Base-by-base conservation (phyloP, 139 green algal genomes). In the Trebouxia sp. region DNA sequence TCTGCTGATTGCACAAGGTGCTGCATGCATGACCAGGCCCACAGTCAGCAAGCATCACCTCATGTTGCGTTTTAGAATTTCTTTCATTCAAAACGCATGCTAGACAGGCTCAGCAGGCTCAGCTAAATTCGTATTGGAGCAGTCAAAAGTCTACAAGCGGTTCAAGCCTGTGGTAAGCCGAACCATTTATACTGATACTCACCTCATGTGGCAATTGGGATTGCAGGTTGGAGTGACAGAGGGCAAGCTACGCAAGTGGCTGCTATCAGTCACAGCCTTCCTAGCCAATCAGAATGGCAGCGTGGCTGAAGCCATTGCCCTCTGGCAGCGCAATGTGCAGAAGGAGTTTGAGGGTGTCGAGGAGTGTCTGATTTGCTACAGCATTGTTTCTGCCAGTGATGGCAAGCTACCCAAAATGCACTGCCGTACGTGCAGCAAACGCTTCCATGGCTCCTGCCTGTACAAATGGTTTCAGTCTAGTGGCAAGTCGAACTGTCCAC, bases 341-440 rank as follows among this genome's bases (percentile, higher is more conserved):
- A 87, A 85, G 42, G 87, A 94, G 79, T 96, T 97, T 76, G 86
- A 92, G 66, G 82, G 82, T 12, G 76, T 97, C 62, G 94, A 99
- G 87, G 91, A 96, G 55, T 99, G 96, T 88, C 89, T 98, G 10
- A 99, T 99, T 84, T 99, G 96, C 88, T 99, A 98, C 90, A 85
- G 72, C 32, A 91, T 99, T 30, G 84, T 99, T 24, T 89, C 94
- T 72, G 80, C 91, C n/a, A 88, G 88, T n/a, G 92, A 92, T 80
- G 87, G 87, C 12, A 86, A 95, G 80, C 90, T 98, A 83, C 95
- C 96, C 7, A 85, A 85, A 35, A 87, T 99, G 65, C 48, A 67
- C n/a, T 99, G 96, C 93, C 84, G 87, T 35, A 98, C 95, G 4
- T 99, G 96, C 89, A 70, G 69, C 9, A 92, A 98, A 82, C 88